phyloP scores from a whole-genome alignment of 306 rosid genomes.

The Glycine latifolia region DNA sequence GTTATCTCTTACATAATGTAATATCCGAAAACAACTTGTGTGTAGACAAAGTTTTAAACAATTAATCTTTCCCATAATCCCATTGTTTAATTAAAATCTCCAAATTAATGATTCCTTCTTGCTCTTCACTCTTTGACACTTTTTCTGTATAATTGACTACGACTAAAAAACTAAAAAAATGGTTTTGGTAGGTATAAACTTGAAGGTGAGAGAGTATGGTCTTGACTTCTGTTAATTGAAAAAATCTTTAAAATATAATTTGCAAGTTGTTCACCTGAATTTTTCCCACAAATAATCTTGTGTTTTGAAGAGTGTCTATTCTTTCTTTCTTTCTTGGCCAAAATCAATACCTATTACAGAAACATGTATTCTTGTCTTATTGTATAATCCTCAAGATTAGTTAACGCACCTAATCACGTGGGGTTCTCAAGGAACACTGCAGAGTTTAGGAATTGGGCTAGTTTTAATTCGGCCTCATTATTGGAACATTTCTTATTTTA shows the following conservation, averaged over 20 bases:
- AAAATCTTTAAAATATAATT: neutral
- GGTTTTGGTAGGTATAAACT: conserved; percentile 23
- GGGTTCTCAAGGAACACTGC: neutral
- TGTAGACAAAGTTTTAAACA: neutral
- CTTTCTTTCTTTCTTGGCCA: neutral
- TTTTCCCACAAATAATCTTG: neutral
- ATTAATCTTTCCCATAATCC: neutral
- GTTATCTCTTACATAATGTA: neutral
- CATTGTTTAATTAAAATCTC: neutral
- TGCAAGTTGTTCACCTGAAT: conserved; percentile 1
- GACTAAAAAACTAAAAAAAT: neutral
- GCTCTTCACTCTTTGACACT: neutral
- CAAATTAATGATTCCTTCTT: neutral
- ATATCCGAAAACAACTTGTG: neutral
- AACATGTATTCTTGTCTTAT: neutral
- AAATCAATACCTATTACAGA: neutral
- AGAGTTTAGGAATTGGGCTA: neutral
- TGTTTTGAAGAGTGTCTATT: neutral
- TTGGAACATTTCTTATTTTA: neutral
- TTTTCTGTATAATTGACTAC: neutral
- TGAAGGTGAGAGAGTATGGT: neutral
- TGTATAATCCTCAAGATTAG: neutral
- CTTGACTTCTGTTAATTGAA: conserved; percentile 3
- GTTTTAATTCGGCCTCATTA: neutral
- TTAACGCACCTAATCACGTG: neutral